Percentiles rank a stretch among this genome's conserved stretches.
These are phyloP conservation scores for Populus hybrid DNA, from an alignment of 441 rosid species.

Conservation along the genomic window DNA sequence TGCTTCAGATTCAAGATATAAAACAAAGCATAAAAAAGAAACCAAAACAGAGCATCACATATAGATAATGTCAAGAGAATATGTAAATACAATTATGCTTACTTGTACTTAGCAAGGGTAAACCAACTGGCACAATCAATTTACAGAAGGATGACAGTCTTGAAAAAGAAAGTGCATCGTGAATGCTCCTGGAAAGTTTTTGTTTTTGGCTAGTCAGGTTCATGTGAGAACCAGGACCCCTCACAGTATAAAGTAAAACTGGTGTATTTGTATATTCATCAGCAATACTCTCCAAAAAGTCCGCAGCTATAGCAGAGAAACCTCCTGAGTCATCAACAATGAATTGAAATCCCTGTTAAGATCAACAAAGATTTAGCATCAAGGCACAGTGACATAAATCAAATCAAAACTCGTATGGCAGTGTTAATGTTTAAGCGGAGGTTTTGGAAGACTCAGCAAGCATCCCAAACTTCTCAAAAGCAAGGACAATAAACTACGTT, in stretches of 20 bases:
- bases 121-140: constrained; percentile 74
- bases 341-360: constrained; percentile 81
- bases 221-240: constrained; percentile 50
- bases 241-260: constrained; percentile 66
- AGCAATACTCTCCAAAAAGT: constrained; percentile 72
- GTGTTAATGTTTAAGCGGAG: neutral
- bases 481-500: neutral
- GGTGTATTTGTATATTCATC: constrained; percentile 77
- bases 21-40: neutral
- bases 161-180: constrained; percentile 78
- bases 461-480: neutral
- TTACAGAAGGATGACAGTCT: constrained; percentile 61
- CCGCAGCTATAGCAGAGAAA: constrained; percentile 73
- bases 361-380: constrained; percentile 13
- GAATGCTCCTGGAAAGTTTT: constrained; percentile 55
- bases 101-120: constrained; percentile 65
- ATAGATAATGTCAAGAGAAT: constrained; percentile 11
- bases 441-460: neutral
- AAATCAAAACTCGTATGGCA: neutral
- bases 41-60: constrained; percentile 4
- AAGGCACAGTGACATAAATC: neutral
- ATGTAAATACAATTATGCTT: constrained; percentile 24
- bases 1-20: constrained; percentile 9
- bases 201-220: constrained; percentile 43
- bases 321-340: constrained; percentile 87